Evolutionary conservation across 2,329 filamentous ascomycete species (phyloP).

Genomic region (Penicillium fuscoglaucum): DNA sequence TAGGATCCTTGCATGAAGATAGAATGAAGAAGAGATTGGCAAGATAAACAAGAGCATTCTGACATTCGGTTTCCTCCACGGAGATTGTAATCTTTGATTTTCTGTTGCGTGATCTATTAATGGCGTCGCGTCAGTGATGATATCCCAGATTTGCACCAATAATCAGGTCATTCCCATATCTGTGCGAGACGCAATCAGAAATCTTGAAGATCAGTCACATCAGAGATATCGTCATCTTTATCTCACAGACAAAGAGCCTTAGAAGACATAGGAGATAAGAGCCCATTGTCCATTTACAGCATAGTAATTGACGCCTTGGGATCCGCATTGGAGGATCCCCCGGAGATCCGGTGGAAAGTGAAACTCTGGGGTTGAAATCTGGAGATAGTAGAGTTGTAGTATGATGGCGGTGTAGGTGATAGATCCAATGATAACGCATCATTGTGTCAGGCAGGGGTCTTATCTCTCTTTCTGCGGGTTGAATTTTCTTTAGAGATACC

Average conservation of each 20-base stretch:
- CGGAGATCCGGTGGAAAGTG: slow-evolving; percentile 11
- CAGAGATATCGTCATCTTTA: background rate
- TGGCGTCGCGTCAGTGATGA: background rate
- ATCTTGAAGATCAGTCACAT: slow-evolving; percentile 7
- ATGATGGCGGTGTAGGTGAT: slow-evolving; percentile 10
- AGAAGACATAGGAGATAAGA: slow-evolving; percentile 3
- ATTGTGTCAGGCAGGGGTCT: background rate
- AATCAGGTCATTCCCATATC: background rate
- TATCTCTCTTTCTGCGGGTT: slow-evolving; percentile 4
- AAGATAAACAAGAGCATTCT: slow-evolving; percentile 1
- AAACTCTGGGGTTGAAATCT: slow-evolving; percentile 25
- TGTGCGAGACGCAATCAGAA: background rate
- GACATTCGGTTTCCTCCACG: background rate
- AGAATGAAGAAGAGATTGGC: background rate
- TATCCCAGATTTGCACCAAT: slow-evolving; percentile 1
- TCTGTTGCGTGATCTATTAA: slow-evolving; percentile 1
- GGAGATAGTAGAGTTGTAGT: slow-evolving; percentile 22
- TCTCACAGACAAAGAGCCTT: background rate
- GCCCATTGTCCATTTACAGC: background rate
- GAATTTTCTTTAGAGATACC: slow-evolving; percentile 1
- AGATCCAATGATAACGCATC: slow-evolving; percentile 4
- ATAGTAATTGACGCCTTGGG: background rate
- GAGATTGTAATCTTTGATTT: background rate
- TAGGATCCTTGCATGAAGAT: background rate
- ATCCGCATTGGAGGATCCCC: slow-evolving; percentile 17